Conservation (phyloP, 306 rosid genomes). For the Boehmeria nivea region DNA sequence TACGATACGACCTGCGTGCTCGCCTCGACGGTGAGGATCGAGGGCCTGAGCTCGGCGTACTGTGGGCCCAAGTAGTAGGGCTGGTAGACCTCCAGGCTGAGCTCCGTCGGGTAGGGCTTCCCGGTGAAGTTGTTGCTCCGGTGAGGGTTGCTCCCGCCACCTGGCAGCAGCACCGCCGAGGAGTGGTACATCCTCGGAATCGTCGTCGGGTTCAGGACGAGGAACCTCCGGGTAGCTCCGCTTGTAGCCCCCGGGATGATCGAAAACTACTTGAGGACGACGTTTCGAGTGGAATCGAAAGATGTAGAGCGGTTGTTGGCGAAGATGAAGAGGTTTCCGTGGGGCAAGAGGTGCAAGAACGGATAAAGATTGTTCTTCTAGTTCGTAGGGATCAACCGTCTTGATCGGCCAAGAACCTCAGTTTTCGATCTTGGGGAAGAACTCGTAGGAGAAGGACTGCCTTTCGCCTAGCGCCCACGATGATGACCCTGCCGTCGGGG, state of each 20-base stretch:
- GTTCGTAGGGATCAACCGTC: constrained; percentile 46
- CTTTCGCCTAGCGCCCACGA: constrained; percentile 70
- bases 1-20: constrained; percentile 25
- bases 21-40: constrained; percentile 37
- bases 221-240: constrained; percentile 61
- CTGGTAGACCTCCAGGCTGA: constrained; percentile 56
- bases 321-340: constrained; percentile 68
- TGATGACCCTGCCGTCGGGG: constrained; percentile 47
- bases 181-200: constrained; percentile 72
- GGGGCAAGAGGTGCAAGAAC: constrained; percentile 65
- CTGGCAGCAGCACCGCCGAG: constrained; percentile 48
- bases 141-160: constrained; percentile 86
- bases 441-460: constrained; percentile 45
- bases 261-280: constrained; percentile 35
- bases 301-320: constrained; percentile 54
- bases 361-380: constrained; percentile 87
- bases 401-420: constrained; percentile 47
- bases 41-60: constrained; percentile 20
- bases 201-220: constrained; percentile 30
- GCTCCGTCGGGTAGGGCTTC: constrained; percentile 44
- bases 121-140: constrained; percentile 42
- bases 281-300: constrained; percentile 30
- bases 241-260: constrained; percentile 41
- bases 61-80: constrained; percentile 47
- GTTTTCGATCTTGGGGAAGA: constrained; percentile 37